phyloP scores from a whole-genome alignment of 2,329 filamentous ascomycete species.

The Fusarium ambrosium region DNA sequence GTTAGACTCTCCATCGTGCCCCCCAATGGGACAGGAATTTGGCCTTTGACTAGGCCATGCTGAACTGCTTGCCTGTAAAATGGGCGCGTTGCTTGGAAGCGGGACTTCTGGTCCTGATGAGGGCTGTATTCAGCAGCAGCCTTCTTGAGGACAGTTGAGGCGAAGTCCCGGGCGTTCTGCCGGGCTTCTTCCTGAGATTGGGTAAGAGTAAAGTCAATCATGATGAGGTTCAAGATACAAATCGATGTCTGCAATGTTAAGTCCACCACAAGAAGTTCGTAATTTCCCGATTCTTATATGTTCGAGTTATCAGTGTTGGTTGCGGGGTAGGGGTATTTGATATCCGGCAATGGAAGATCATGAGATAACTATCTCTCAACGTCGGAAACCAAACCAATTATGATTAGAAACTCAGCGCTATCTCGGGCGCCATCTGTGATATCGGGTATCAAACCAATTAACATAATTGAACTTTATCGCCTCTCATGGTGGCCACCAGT shows the following conservation, averaged over 20 bases:
- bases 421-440: background rate
- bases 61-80: background rate
- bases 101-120: constrained; percentile 3
- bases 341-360: background rate
- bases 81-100: constrained; percentile 8
- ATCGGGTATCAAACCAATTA: background rate
- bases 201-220: constrained; percentile 4
- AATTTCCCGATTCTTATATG: background rate
- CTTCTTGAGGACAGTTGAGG: background rate
- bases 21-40: constrained; percentile 60
- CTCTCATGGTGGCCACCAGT: too few species aligned
- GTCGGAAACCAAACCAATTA: background rate
- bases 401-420: background rate
- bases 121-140: background rate
- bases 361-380: background rate
- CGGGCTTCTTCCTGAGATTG: background rate
- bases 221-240: background rate
- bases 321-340: background rate
- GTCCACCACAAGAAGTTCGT: background rate
- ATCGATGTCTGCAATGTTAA: background rate
- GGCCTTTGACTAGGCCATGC: constrained; percentile 57
- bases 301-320: background rate
- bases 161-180: background rate
- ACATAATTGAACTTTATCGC: background rate
- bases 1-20: constrained; percentile 60